Base-by-base conservation (phyloP, 2,329 filamentous ascomycete species). In the Penicillium griseofulvum region DNA sequence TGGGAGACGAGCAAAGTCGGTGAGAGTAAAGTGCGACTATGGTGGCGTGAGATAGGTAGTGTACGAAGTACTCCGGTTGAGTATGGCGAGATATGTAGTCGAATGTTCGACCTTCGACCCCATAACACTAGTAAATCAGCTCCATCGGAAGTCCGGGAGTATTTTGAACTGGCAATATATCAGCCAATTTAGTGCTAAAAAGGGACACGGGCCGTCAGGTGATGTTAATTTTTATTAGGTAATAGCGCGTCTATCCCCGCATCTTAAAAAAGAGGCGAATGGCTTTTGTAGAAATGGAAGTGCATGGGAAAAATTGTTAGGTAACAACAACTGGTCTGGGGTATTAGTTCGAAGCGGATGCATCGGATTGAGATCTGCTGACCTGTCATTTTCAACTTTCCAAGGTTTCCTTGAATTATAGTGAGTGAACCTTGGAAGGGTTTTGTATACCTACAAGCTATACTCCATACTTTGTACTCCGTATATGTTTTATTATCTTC, bases 241-340 rank as follows among this genome's bases (percentile, higher is more conserved):
- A 65, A 65, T 60, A 48, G 44, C 51, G 44, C 47, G 34, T 39
- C 8, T 41, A 22, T 43, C 59, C 61, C 63, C 63, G 60, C 63
- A 65, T 60, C 61, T 38, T 56, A 46, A n/a, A n/a, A 41, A 43
- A 19, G 39, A 37, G 43, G 47, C 58, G 39, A 64, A 58, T 64
- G 14, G 22, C 22, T 22, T 22, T 22, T 22, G 22, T 22, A 22
- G 22, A 22, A 22, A 22, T 22, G 22, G 22, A 22, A 22, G 22
- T 22, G 29, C 38, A 47, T 45, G n/a, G 33, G 4, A 12, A 1
- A 4, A 33, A 33, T 33, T 28, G 38, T 65, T 64, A 65, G 56
- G 57, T 64, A 63, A 65, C 24, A 41, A 54, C 36, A 65, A 63
- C 55, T 46, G 47, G 56, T 62, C 60, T 52, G 62, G 62, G 59